Conservation (phyloP, 306 rosid genomes). For the Geum urbanum region DNA sequence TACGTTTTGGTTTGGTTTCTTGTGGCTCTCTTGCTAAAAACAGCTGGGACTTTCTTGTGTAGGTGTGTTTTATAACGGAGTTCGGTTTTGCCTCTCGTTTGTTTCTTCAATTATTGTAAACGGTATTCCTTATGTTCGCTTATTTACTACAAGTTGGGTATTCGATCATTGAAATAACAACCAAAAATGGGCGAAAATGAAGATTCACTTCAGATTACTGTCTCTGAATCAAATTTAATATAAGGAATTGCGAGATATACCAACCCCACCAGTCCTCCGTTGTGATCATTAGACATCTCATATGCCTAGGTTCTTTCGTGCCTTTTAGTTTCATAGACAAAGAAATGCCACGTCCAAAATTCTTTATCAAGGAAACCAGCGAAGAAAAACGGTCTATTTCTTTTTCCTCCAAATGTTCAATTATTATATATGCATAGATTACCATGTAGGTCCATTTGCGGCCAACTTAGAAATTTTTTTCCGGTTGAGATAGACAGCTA, state of each 20-base stretch:
- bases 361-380: background rate
- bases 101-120: no score
- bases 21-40: no score
- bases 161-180: background rate
- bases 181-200: no score
- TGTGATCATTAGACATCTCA: conserved; percentile 4
- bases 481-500: background rate
- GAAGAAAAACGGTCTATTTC: background rate
- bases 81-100: no score
- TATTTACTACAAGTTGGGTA: background rate
- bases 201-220: background rate
- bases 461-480: background rate
- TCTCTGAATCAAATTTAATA: no score
- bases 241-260: background rate
- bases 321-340: background rate
- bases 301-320: background rate
- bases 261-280: background rate
- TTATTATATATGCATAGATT: background rate
- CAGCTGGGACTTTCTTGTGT: no score
- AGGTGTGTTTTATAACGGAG: no score
- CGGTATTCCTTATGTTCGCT: no score
- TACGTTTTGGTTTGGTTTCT: no score
- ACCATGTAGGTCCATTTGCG: background rate
- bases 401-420: background rate
- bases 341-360: background rate